Evolutionary conservation across 169 alveolate genomes (phyloP).

Genomic region (Cryptosporidium parvum): DNA sequence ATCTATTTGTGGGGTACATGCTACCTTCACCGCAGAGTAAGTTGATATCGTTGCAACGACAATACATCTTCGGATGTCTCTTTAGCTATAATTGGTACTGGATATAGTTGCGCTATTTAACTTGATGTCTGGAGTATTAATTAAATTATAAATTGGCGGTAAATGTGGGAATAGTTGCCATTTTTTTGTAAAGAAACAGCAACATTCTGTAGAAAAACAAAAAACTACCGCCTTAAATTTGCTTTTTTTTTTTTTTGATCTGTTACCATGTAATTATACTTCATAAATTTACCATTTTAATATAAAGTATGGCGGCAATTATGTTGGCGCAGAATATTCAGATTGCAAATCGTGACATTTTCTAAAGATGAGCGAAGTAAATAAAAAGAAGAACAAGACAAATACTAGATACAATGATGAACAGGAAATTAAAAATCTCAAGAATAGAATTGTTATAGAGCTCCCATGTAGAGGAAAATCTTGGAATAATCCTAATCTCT

Average conservation of each 20-base stretch:
- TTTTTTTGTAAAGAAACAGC: background rate
- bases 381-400: constrained; percentile 35
- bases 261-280: background rate
- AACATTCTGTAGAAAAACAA: background rate
- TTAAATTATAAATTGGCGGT: constrained; percentile 14
- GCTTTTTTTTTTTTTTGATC: background rate
- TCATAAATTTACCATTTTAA: background rate
- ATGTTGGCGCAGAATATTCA: constrained; percentile 9
- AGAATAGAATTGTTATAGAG: constrained; percentile 71
- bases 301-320: background rate
- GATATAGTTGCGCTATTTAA: constrained; percentile 32
- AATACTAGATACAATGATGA: constrained; percentile 75
- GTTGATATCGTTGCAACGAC: constrained; percentile 75
- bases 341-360: constrained; percentile 47
- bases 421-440: constrained; percentile 63
- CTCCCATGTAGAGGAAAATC: constrained; percentile 40
- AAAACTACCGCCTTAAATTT: background rate
- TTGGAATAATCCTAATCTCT: constrained; percentile 50
- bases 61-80: constrained; percentile 54
- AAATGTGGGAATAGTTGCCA: constrained; percentile 27
- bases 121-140: constrained; percentile 33
- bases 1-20: constrained; percentile 69
- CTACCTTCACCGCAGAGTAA: constrained; percentile 16
- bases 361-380: constrained; percentile 11
- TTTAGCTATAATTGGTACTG: background rate